These are phyloP conservation scores for Ramaria rubella DNA, from an alignment of 768 basidiomycete species.

Conservation along the genomic window DNA sequence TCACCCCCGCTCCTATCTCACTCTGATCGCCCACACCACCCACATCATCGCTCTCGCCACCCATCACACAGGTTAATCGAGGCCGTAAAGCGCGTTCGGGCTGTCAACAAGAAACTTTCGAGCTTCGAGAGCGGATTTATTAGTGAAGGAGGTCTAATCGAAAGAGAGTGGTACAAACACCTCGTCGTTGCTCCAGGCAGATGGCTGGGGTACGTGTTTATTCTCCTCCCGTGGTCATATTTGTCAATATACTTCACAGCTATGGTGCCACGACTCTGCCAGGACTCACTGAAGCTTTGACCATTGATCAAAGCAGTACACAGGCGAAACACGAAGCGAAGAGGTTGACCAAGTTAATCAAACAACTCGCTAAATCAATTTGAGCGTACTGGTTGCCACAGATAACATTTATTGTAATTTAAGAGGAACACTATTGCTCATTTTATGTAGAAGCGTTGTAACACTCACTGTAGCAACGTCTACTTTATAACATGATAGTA, in stretches of 20 bases:
- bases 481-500: no score
- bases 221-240: background rate
- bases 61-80: slow-evolving; percentile 38
- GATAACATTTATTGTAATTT: no score
- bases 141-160: slow-evolving; percentile 65
- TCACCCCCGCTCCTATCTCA: slow-evolving; percentile 20
- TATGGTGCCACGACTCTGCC: slow-evolving; percentile 85
- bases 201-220: slow-evolving; percentile 54
- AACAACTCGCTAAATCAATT: slow-evolving; percentile 41
- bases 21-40: slow-evolving; percentile 3
- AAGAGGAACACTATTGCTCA: background rate
- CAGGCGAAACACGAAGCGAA: slow-evolving; percentile 54
- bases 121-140: slow-evolving; percentile 79
- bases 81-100: slow-evolving; percentile 52
- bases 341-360: slow-evolving; percentile 49
- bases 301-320: slow-evolving; percentile 57
- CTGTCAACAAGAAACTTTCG: slow-evolving; percentile 59
- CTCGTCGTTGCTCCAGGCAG: slow-evolving; percentile 83
- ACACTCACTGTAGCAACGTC: no score
- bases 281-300: slow-evolving; percentile 69
- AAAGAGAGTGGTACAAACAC: slow-evolving; percentile 82
- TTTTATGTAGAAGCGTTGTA: background rate
- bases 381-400: no score
- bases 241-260: slow-evolving; percentile 26
- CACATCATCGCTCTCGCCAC: slow-evolving; percentile 7